Base-by-base conservation (phyloP, 1,139 yeast species). In the Pneumocystis murina region DNA sequence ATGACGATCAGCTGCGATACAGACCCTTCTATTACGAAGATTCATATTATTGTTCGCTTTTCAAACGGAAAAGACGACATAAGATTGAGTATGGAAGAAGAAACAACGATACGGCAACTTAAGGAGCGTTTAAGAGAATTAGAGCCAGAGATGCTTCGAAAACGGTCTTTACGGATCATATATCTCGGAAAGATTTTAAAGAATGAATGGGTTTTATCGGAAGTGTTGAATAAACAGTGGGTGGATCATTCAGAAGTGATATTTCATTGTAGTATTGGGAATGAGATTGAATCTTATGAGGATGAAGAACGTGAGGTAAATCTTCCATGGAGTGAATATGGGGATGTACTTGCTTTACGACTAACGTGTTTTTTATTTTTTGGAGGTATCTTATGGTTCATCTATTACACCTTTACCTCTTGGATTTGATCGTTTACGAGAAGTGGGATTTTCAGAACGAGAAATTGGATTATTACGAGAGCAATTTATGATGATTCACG, bases 381-480 rank as follows among this genome's bases (percentile, higher is more conserved):
- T 48, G 16, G 28, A 48, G 55, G 16, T 48, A 12, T 20, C 28
- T 6, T 20, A 8, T 48, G 55, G 16, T 48, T 48, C 16, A 8
- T 24, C 20, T 48, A 48, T 24, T 59, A 60, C 43, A 67, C 33
- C 55, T 1, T 48, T 48, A 12, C 68, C 63, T 65, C 64, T 65
- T 28, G 66, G 69, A 1, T 66, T 66, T 30, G 69, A 66, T 60
- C 62, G 68, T 14, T 48, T 66, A 16, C 59, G 66, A n/a, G 60
- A 57, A 5, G 68, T 67, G 12, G 68, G 68, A 28, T 48, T 64
- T 14, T 59, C 66, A 3, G 67, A 65, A 2, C 38, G 61, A 33
- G 65, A 65, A 24, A 39, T 65, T 36, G 61, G 61, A 17, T 36
- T 40, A 16, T 59, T 62, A 35, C 63, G 65, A 5, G 17, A 20